phyloP scores from a whole-genome alignment of 2,329 filamentous ascomycete genomes.

The Colletotrichum lentis region DNA sequence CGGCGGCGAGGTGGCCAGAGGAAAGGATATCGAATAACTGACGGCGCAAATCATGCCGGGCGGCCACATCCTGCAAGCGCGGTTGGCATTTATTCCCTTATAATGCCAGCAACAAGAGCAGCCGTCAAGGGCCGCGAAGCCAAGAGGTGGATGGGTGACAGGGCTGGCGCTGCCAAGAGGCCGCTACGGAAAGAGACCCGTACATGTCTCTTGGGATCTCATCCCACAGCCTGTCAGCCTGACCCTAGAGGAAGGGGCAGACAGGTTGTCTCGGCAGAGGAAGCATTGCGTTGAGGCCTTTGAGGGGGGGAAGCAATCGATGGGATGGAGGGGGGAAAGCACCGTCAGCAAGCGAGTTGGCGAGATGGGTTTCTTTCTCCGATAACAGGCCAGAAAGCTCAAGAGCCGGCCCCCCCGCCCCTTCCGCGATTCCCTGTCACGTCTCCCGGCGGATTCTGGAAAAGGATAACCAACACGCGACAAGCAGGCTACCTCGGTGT shows the following conservation, averaged over 20 bases:
- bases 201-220: constrained; percentile 28
- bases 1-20: not conserved
- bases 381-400: constrained; percentile 29
- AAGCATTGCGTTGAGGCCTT: constrained; percentile 21
- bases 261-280: not conserved
- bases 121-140: constrained; percentile 15
- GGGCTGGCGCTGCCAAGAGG: constrained; percentile 33
- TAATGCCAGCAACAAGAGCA: constrained; percentile 13
- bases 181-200: constrained; percentile 33
- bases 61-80: constrained; percentile 12
- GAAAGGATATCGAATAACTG: not conserved
- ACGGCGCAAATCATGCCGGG: constrained; percentile 4
- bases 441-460: constrained; percentile 5
- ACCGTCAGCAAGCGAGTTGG: constrained; percentile 15
- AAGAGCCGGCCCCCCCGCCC: not conserved
- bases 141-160: constrained; percentile 34
- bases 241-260: not conserved
- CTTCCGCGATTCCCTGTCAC: constrained; percentile 17
- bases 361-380: constrained; percentile 10
- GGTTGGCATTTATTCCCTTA: constrained; percentile 36
- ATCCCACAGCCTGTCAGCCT: constrained; percentile 24
- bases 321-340: constrained; percentile 9
- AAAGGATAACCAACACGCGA: constrained; percentile 32
- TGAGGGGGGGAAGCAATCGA: not conserved
- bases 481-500: not conserved